Evolutionary conservation across 2,329 filamentous ascomycete genomes (phyloP), one percentile per base, ranked within the genome.

Genomic region (Emericellopsis atlantica): DNA sequence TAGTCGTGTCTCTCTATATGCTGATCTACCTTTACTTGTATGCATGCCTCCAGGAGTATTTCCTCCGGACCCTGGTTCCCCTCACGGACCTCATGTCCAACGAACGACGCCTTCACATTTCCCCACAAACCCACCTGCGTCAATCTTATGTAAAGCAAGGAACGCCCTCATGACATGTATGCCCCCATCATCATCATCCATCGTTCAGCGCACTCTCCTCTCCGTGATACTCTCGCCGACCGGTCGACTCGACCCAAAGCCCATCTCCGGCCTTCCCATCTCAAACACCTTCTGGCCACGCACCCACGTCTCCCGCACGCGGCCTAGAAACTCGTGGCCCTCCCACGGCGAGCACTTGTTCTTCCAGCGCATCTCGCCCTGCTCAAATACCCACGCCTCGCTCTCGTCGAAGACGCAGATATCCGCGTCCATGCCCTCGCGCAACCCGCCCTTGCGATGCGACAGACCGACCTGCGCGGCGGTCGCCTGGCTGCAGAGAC

Each of bases 321-420:
- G 75, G 1, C 89, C 89, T 37, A 70, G 74, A 52, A 95, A 80
- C 26, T 67, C 71, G 59, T 81, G 83, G 16, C 85, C 85, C 58
- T 95, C 83, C 70, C 93, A 95, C 0, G 89, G 88, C 43, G 81
- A 88, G 67, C 87, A 89, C 54, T 87, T 86, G 61, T 95, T 95
- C 61, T 87, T 81, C 74, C 94, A 98, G 49, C 92, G 74, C 88
- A 98, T 94, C 39, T 87, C 86, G 45, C 74, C 79, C 15, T 74
- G 69, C 43, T 75, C 65, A 40, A 94, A 79, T 21, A 79, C 72
- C 72, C 90, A 98, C 49, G 74, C 72, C 18, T 77, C 79, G n/a
- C 71, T 64, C 47, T 94, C 87, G 56, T 96, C 90, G 56, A 96
- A 95, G 14, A 96, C 80, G 51, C 86, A 92, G 35, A 96, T 72